A percentile compares a stretch with the other conserved stretches of the same genome.
Evolutionary conservation across 371 early-diverging fungal species (phyloP).

Genomic region (Basidiobolus meristosporus): DNA sequence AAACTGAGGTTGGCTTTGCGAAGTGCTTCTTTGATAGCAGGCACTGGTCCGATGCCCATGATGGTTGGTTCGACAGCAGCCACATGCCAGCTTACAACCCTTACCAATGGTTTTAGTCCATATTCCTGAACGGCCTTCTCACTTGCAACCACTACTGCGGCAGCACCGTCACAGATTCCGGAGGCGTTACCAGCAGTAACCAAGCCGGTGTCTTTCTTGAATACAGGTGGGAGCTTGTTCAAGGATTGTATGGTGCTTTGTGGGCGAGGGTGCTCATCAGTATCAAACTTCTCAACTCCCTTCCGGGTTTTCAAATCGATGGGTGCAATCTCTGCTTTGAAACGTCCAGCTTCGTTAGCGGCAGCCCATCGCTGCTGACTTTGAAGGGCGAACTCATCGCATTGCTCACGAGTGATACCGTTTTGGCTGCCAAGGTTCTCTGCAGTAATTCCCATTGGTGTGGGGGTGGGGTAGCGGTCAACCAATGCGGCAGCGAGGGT

Average conservation of each 20-base stretch:
- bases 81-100: conserved; percentile 70
- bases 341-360: conserved; percentile 52
- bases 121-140: conserved; percentile 70
- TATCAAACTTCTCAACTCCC: conserved; percentile 29
- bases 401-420: conserved; percentile 59
- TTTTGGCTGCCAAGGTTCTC: conserved; percentile 84
- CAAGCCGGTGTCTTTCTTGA: conserved; percentile 68
- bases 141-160: conserved; percentile 72
- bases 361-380: conserved; percentile 53
- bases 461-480: conserved; percentile 67
- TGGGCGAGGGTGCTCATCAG: conserved; percentile 87
- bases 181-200: conserved; percentile 94
- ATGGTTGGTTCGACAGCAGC: conserved; percentile 68
- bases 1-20: conserved; percentile 57
- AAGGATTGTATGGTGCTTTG: conserved; percentile 61
- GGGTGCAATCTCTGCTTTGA: conserved; percentile 66
- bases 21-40: conserved; percentile 76
- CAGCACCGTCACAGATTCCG: conserved; percentile 93
- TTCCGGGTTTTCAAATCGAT: conserved; percentile 71
- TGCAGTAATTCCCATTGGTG: conserved; percentile 93
- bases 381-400: conserved; percentile 67
- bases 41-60: conserved; percentile 90
- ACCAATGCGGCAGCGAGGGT: conserved; percentile 66
- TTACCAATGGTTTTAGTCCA: conserved; percentile 63
- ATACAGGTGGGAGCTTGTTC: conserved; percentile 66